These are phyloP conservation scores for Lolium rigidum DNA, from an alignment of 176 grass and related monocot genomes.

Conservation along the genomic window DNA sequence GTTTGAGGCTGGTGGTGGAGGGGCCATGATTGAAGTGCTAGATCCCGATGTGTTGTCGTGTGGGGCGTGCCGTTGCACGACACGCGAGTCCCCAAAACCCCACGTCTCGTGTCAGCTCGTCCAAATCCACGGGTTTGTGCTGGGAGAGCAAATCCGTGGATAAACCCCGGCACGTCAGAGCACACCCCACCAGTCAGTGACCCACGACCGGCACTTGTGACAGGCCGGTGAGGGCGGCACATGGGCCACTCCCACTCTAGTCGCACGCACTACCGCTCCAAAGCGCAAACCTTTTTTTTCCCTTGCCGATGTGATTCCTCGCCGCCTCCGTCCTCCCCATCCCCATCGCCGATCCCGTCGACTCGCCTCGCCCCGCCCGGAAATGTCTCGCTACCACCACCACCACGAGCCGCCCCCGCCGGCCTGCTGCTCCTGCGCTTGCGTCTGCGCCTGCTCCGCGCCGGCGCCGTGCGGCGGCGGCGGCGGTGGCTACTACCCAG, in stretches of 20 bases:
- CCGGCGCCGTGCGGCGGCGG: slow-evolving; percentile 22
- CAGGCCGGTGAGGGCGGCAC: neutral
- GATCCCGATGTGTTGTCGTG: neutral
- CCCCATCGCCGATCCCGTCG: slow-evolving; percentile 31
- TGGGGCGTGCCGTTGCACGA: neutral
- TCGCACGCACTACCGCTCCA: neutral
- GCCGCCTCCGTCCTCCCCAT: neutral
- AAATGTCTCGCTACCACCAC: slow-evolving; percentile 42
- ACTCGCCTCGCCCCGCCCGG: neutral
- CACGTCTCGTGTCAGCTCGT: neutral
- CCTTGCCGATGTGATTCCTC: slow-evolving; percentile 8
- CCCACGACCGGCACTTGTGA: neutral
- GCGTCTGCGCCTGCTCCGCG: slow-evolving; percentile 17
- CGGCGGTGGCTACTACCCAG: slow-evolving; percentile 9
- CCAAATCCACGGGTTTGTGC: neutral
- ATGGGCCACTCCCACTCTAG: slow-evolving; percentile 19
- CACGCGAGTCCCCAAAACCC: neutral
- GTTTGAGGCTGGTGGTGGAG: too few species aligned
- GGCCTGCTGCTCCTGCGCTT: slow-evolving; percentile 41
- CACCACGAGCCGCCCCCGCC: slow-evolving; percentile 40
- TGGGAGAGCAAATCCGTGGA: neutral
- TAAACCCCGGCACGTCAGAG: neutral
- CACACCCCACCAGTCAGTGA: slow-evolving; percentile 28
- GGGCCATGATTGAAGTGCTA: neutral
- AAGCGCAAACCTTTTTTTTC: slow-evolving; percentile 43